Percentiles rank a stretch among this genome's conserved stretches.
phyloP scores from a whole-genome alignment of 2,329 filamentous ascomycete genomes.

The Fusarium armeniacum region DNA sequence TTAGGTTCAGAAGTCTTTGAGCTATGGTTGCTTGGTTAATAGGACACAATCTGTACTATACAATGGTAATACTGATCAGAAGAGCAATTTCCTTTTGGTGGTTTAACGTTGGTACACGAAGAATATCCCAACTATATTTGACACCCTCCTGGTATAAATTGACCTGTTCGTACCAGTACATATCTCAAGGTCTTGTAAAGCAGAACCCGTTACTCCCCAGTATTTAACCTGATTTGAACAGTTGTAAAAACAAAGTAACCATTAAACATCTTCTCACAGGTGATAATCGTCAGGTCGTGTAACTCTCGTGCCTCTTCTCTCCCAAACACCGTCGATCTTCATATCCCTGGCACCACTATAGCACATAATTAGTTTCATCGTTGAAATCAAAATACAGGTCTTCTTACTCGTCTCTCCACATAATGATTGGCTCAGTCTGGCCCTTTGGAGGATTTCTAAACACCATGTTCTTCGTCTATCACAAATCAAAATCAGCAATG shows the following conservation, averaged over 20 bases:
- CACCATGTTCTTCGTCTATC: constrained; percentile 47
- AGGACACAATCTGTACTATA: not conserved
- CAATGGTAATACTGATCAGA: not conserved
- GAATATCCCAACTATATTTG: too few species aligned
- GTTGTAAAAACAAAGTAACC: too few species aligned
- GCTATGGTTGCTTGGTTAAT: not conserved
- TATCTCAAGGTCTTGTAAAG: not conserved
- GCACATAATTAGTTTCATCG: not conserved
- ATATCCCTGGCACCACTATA: constrained; percentile 43
- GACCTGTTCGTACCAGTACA: not conserved
- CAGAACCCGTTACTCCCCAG: not conserved
- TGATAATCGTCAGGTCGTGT: constrained; percentile 43
- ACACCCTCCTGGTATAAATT: not conserved
- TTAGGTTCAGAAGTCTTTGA: not conserved
- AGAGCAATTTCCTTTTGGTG: too few species aligned
- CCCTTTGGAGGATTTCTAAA: constrained; percentile 46
- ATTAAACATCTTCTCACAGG: not conserved
- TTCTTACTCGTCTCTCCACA: constrained; percentile 46
- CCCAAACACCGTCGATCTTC: constrained; percentile 44
- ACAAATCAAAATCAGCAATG: not conserved
- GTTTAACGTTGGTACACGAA: too few species aligned
- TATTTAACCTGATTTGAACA: not conserved
- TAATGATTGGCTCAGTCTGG: constrained; percentile 38
- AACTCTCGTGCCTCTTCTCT: constrained; percentile 43
- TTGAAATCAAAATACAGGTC: rapidly evolving